These are phyloP conservation scores for Leishmania aethiopica DNA, from an alignment of 208 protist species.

Conservation along the genomic window DNA sequence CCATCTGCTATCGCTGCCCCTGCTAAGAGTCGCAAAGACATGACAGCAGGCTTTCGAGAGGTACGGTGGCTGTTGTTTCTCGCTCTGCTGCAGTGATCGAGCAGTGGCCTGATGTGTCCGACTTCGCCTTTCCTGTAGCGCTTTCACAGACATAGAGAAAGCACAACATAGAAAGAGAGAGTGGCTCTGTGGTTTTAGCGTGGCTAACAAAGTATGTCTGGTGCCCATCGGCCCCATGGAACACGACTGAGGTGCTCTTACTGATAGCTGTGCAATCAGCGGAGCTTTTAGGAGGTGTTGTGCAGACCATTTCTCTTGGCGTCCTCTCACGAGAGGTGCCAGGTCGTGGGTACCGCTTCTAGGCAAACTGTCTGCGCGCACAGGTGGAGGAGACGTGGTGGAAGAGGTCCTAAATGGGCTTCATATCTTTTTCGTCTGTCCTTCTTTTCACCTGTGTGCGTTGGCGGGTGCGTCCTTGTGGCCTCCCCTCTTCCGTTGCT, in stretches of 20 bases:
- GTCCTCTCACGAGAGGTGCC: not conserved
- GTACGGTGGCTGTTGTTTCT: not conserved
- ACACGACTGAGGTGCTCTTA: not conserved
- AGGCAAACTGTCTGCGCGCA: not conserved
- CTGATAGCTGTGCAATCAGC: not conserved
- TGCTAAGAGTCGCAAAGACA: constrained; percentile 38
- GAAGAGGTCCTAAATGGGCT: too few species aligned
- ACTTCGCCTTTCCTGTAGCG: not conserved
- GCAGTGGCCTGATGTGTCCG: too few species aligned
- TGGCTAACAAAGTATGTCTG: not conserved
- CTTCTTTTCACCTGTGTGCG: not conserved
- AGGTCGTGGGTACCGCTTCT: not conserved
- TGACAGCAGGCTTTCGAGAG: not conserved
- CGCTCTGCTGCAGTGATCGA: not conserved
- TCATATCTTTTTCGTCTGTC: not conserved
- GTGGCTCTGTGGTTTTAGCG: not conserved
- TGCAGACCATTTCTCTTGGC: not conserved
- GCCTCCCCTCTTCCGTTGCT: not conserved
- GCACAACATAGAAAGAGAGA: not conserved
- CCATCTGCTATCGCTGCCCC: constrained; percentile 73
- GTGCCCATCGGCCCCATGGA: not conserved
- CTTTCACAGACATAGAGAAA: not conserved
- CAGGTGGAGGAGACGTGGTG: not conserved
- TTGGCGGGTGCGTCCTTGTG: too few species aligned
- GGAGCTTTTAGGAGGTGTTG: not conserved